A percentile compares a stretch with the other conserved stretches of the same genome.
phyloP scores from a whole-genome alignment of 768 basidiomycete species.

The Trametes cubensis region DNA sequence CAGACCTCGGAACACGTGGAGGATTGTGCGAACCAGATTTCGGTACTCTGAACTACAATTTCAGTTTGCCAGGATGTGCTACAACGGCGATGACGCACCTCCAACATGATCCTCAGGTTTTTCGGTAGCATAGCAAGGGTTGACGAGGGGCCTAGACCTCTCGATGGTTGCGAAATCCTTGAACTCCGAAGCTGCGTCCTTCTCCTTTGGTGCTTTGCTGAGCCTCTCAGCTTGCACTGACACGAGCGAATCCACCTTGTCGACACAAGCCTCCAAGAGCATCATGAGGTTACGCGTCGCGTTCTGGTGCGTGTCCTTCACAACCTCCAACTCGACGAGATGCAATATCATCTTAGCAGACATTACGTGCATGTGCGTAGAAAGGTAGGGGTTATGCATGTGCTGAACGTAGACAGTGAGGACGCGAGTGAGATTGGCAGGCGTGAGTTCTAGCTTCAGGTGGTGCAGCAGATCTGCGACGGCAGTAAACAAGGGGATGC shows the following conservation, averaged over 20 bases:
- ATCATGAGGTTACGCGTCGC: conserved; percentile 69
- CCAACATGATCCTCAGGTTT: conserved; percentile 80
- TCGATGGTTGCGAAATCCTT: conserved; percentile 75
- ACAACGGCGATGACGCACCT: conserved; percentile 49
- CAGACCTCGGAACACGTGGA: conserved; percentile 85
- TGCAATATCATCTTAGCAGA: conserved; percentile 93
- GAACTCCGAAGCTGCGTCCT: conserved; percentile 41
- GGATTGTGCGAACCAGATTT: conserved; percentile 81
- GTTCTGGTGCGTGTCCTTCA: conserved; percentile 71
- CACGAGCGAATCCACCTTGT: conserved; percentile 82
- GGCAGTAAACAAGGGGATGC: conserved; percentile 81
- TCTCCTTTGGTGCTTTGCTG: conserved; percentile 50
- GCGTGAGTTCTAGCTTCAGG: conserved; percentile 77
- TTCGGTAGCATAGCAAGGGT: conserved; percentile 76
- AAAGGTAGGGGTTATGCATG: conserved; percentile 85
- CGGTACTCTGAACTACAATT: conserved; percentile 66
- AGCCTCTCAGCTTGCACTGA: conserved; percentile 59
- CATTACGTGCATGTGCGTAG: conserved; percentile 81
- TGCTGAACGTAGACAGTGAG: conserved; percentile 85
- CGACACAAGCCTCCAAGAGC: conserved; percentile 82
- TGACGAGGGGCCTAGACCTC: conserved; percentile 80
- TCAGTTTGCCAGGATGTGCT: conserved; percentile 19
- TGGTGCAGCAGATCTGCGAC: conserved; percentile 95
- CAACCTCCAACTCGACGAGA: conserved; percentile 78
- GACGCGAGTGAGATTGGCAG: conserved; percentile 73